A percentile compares a stretch with the other conserved stretches of the same genome.
These are phyloP conservation scores for Asterophora lycoperdoides DNA, from an alignment of 768 basidiomycete species.

Conservation along the genomic window DNA sequence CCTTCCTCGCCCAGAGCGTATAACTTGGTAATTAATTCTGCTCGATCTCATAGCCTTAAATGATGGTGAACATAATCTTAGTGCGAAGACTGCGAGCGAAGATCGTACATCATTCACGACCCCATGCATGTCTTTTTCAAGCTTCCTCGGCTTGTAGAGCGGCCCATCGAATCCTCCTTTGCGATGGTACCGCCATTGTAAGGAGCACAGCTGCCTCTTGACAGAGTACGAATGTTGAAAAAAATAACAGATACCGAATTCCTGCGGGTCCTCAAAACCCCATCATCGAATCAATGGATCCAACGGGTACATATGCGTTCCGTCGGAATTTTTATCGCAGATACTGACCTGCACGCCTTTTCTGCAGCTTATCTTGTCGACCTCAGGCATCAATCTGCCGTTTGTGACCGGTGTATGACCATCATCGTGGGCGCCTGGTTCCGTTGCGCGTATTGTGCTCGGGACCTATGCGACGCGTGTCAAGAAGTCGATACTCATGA, in stretches of 20 bases:
- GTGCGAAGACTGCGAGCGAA: constrained; percentile 78
- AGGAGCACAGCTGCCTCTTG: constrained; percentile 17
- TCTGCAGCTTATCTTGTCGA: constrained; percentile 55
- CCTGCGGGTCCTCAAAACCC: constrained; percentile 55
- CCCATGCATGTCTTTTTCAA: constrained; percentile 88
- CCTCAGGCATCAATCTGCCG: constrained; percentile 59
- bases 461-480: constrained; percentile 84
- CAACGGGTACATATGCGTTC: constrained; percentile 42
- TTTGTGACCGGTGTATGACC: constrained; percentile 85
- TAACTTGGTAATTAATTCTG: constrained; percentile 59
- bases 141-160: constrained; percentile 72
- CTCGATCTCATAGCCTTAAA: neutral
- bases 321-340: neutral
- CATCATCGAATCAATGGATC: constrained; percentile 37
- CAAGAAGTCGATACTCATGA: constrained; percentile 81
- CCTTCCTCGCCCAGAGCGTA: constrained; percentile 67
- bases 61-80: constrained; percentile 25
- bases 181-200: constrained; percentile 71
- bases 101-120: constrained; percentile 77
- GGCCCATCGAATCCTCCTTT: constrained; percentile 41
- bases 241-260: constrained; percentile 49
- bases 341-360: neutral
- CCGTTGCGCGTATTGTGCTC: constrained; percentile 82
- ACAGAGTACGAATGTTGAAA: constrained; percentile 10
- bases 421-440: constrained; percentile 87